Evolutionary conservation across 2,329 filamentous ascomycete species (phyloP), one percentile per base, ranked within the genome.

Genomic region (Fusarium citri): DNA sequence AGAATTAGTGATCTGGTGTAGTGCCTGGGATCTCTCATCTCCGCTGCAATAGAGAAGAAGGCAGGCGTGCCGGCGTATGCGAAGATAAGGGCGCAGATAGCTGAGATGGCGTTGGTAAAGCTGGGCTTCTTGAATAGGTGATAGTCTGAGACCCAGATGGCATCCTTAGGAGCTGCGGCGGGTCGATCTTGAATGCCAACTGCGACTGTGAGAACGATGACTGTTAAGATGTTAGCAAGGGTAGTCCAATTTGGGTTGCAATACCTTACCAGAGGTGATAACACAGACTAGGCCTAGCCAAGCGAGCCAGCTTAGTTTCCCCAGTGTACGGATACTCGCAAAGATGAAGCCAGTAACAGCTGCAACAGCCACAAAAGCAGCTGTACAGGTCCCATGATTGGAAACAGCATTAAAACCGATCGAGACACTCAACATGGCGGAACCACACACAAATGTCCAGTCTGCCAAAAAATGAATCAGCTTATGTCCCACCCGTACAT

Each of bases 401-500:
- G 80, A 82, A 5, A 83, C 61, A 6, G 81, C 76, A 57, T 83
- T 83, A 6, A 83, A 65, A 1, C 70, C 78, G 15, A 81, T 82
- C 0, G 80, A 82, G 16, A 78, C 72, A 22, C 81, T 74, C 6
- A 71, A 45, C 68, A 71, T 71, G 7, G 68, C 68, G 3, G 68
- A 71, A 14, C 68, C 68, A 3, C 59, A 68, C 9, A 71, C 66
- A 23, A 66, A 71, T 30, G 73, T 69, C 68, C 68, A 77, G 37
- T 71, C 75, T 76, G 3, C 2, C 3, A 14, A 16, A 16, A 16
- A 5, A 16, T 4, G 5, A 2, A 20, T n/a, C 18, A 5, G 16
- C 22, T 41, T 4, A 37, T 22, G 6, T 34, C 6, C 25, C 25
- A 26, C 8, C 25, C 8, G 3, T 26, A 26, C 25, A 26, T 26